A percentile compares a stretch with the other conserved stretches of the same genome.
Evolutionary conservation across 495 filamentous ascomycete species (phyloP).

Genomic region (Trichoderma gamsii): DNA sequence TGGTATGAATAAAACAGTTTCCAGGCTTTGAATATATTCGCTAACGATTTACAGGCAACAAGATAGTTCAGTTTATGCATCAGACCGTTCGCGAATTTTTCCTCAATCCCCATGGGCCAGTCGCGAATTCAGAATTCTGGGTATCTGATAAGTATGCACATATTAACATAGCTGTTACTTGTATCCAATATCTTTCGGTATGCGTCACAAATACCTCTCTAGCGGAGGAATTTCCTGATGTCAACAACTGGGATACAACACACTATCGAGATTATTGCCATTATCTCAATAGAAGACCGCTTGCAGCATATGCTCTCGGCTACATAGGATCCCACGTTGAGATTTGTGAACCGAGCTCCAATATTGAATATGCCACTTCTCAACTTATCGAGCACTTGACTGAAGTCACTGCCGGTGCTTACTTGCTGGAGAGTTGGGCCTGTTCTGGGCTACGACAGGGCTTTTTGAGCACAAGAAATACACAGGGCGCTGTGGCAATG

Average conservation of each 20-base stretch:
- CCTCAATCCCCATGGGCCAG: neutral
- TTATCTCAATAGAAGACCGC: neutral
- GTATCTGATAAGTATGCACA: neutral
- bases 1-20: neutral
- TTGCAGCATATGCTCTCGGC: neutral
- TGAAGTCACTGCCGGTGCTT: neutral
- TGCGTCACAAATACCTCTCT: neutral
- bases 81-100: neutral
- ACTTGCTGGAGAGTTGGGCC: neutral
- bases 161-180: neutral
- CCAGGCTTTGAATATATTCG: neutral
- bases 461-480: neutral
- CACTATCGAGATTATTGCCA: neutral
- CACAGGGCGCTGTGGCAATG: no score
- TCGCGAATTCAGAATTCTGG: neutral
- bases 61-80: neutral
- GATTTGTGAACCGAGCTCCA: neutral
- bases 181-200: neutral
- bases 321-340: neutral
- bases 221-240: neutral
- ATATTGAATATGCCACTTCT: neutral
- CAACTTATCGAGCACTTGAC: neutral
- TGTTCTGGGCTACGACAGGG: neutral
- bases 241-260: neutral
- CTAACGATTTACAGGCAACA: neutral